A percentile compares a stretch with the other conserved stretches of the same genome.
Conservation (phyloP, 371 early-diverging fungal species). For the Nematocida sp. region DNA sequence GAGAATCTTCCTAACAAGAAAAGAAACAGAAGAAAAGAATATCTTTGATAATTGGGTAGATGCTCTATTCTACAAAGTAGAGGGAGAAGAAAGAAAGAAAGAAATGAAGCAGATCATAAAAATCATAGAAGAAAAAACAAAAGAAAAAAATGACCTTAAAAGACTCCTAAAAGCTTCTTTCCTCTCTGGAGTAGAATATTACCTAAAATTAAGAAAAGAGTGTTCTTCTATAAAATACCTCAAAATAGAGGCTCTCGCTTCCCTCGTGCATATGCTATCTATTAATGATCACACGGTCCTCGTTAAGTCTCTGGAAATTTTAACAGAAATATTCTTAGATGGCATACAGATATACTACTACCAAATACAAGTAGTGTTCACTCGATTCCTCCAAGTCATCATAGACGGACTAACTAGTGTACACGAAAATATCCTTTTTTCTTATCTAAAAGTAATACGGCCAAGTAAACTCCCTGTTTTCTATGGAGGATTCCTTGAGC, state of each 20-base stretch:
- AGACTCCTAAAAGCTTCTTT: constrained; percentile 32
- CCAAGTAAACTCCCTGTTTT: constrained; percentile 27
- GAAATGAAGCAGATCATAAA: neutral
- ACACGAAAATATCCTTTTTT: constrained; percentile 35
- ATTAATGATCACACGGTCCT: neutral
- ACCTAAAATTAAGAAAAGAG: constrained; percentile 32
- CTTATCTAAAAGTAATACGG: constrained; percentile 9
- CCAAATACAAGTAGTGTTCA: constrained; percentile 40
- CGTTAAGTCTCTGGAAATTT: constrained; percentile 13
- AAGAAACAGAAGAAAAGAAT: constrained; percentile 26
- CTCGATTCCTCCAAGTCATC: constrained; percentile 27
- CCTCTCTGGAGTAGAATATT: constrained; percentile 11
- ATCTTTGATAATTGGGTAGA: constrained; percentile 42
- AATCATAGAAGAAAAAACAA: constrained; percentile 16
- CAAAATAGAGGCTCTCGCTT: constrained; percentile 40
- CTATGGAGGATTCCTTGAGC: constrained; percentile 39
- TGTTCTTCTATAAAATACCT: constrained; percentile 50
- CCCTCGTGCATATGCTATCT: neutral
- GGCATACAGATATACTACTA: constrained; percentile 43
- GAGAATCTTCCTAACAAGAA: constrained; percentile 31
- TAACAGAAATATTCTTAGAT: constrained; percentile 32
- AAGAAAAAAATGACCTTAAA: neutral
- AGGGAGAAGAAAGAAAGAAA: neutral
- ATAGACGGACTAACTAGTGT: constrained; percentile 12
- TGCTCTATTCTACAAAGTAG: constrained; percentile 11